A percentile compares a stretch with the other conserved stretches of the same genome.
Conservation (phyloP, 2,329 filamentous ascomycete species). For the Botrytis paeoniae region DNA sequence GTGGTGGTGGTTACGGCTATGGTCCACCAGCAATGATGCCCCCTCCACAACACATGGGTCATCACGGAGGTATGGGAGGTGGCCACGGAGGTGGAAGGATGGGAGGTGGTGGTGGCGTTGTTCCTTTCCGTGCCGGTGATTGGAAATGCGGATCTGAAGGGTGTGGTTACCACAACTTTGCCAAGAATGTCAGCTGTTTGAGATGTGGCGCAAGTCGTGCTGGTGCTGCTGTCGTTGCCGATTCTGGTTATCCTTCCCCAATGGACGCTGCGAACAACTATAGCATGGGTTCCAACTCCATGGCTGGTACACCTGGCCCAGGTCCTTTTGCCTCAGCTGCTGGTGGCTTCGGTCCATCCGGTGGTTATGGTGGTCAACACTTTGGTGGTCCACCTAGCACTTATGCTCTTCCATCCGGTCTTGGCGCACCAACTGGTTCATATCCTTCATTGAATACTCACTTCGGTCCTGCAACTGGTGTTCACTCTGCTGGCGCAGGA, state of each 20-base stretch:
- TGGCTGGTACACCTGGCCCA: constrained; percentile 77
- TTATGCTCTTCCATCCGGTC: constrained; percentile 82
- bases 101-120: constrained; percentile 77
- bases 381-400: constrained; percentile 86
- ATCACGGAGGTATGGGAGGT: constrained; percentile 50
- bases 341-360: constrained; percentile 63
- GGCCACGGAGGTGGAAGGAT: constrained; percentile 64
- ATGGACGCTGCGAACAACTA: constrained; percentile 86
- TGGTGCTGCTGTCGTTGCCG: constrained; percentile 88
- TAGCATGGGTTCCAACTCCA: constrained; percentile 82
- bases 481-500: constrained; percentile 78
- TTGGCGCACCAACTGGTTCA: constrained; percentile 72
- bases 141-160: constrained; percentile 99
- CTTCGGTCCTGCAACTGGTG: constrained; percentile 69
- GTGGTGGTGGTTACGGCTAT: constrained; percentile 54
- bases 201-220: constrained; percentile 94
- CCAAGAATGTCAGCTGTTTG: constrained; percentile 97
- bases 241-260: constrained; percentile 84
- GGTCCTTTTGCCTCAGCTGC: constrained; percentile 70
- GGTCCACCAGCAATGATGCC: constrained; percentile 78
- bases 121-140: constrained; percentile 96
- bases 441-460: constrained; percentile 83
- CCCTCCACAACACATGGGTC: constrained; percentile 70
- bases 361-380: constrained; percentile 68
- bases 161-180: constrained; percentile 98